These are phyloP conservation scores for Populus pruinosa DNA, from an alignment of 345 rosid genomes.

Conservation along the genomic window DNA sequence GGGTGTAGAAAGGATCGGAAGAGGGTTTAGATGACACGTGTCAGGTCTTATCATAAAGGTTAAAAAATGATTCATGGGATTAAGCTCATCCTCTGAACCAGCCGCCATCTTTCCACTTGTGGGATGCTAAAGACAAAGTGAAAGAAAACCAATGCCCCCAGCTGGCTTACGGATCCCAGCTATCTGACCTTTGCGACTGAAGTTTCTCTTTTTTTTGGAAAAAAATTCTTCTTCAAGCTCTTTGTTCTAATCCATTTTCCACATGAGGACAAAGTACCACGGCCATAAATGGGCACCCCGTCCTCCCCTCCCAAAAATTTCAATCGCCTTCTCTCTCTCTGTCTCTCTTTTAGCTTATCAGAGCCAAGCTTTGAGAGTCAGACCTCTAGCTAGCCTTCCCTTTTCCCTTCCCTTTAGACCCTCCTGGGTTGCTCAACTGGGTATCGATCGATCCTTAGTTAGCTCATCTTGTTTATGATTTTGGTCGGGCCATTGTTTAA, in stretches of 20 bases:
- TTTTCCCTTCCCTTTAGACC: not conserved
- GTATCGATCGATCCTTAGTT: not conserved
- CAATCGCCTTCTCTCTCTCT: constrained; percentile 33
- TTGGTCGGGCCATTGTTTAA: not conserved
- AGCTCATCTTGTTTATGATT: not conserved
- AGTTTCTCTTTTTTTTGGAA: constrained; percentile 2
- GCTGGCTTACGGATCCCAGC: constrained; percentile 33
- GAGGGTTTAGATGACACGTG: constrained; percentile 33
- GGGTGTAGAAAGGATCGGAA: not conserved
- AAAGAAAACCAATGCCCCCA: constrained; percentile 5
- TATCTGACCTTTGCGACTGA: constrained; percentile 7
- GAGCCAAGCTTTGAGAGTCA: not conserved
- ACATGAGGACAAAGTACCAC: constrained; percentile 57
- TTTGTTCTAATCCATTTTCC: constrained; percentile 37
- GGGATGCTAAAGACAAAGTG: constrained; percentile 4
- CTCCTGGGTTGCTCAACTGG: too few species aligned
- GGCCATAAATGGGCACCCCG: constrained; percentile 55
- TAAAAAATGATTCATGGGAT: constrained; percentile 20
- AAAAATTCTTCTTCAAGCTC: not conserved
- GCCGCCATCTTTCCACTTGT: constrained; percentile 49
- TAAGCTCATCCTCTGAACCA: constrained; percentile 16
- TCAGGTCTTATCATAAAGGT: constrained; percentile 12
- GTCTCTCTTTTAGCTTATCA: not conserved
- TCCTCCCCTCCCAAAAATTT: constrained; percentile 60
- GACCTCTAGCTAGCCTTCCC: not conserved